Evolutionary conservation across 2,329 filamentous ascomycete genomes (phyloP), one percentile per base, ranked within the genome.

Genomic region (Chaetomium globosum): DNA sequence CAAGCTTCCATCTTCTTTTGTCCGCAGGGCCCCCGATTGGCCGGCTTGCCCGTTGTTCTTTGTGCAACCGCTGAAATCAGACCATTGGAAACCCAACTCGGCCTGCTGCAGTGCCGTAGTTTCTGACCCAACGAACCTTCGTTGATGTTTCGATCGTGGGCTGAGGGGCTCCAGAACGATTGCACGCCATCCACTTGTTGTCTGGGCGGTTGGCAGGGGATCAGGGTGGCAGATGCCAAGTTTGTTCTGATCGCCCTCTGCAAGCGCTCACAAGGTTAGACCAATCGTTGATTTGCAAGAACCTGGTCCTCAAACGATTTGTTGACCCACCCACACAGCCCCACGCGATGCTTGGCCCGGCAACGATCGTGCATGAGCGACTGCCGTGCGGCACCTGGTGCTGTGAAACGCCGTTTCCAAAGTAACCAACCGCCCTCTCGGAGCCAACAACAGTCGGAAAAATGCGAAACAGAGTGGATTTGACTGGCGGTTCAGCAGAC

Each of bases 181-280:
- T 43, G 7, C 33, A 28, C 33, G n/a, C 28, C 36, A n/a, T 30
- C 30, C 53, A 43, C 12, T 10, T 21, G 49, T 28, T 48, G 36
- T 19, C 36, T 30, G 46, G 43, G 28, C 33, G 53, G 66, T 68
- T 66, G 66, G 63, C 66, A 33, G 58, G 64, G 61, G 46, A 66
- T 59, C 61, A 53, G 56, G 16, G 61, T 64, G 64, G 58, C 61
- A 68, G 65, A 61, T 13, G 58, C 51, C 21, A 46, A 28, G 19
- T 43, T 31, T 28, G 49, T 57, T 48, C 48, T 28, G 60, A 66
- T 63, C 68, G 61, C 49, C 61, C 26, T 55, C 48, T 54, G 59
- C 62, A 46, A 2, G 31, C 39, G n/a, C 21, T 8, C 28, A 21
- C 8, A n/a, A 26, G 30, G 30, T 30, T 21, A 36, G 31, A 39